These are phyloP conservation scores for Neurospora terricola DNA, from an alignment of 495 filamentous ascomycete genomes.

Conservation along the genomic window DNA sequence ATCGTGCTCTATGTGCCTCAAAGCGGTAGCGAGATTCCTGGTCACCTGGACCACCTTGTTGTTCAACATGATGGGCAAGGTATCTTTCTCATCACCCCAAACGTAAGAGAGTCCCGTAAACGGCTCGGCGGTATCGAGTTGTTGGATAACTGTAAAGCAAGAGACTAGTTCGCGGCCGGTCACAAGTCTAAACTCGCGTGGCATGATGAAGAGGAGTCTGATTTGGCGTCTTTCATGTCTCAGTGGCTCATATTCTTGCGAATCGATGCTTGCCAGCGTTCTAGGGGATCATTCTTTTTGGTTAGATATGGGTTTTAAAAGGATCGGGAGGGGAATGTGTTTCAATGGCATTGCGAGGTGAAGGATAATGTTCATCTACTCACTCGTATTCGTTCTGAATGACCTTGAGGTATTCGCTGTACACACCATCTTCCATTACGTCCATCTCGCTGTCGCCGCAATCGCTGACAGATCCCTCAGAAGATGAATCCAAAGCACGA, in stretches of 20 bases:
- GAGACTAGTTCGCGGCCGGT: background rate
- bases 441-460: background rate
- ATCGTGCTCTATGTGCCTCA: background rate
- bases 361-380: background rate
- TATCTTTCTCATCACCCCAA: background rate
- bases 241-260: background rate
- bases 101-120: background rate
- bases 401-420: background rate
- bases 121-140: background rate
- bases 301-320: background rate
- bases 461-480: background rate
- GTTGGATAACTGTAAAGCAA: background rate
- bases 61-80: background rate
- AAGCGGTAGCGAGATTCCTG: background rate
- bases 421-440: background rate
- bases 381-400: background rate
- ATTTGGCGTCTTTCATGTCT: background rate
- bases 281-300: too few species aligned
- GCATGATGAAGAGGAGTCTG: background rate
- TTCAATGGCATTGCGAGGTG: too few species aligned
- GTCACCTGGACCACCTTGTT: background rate
- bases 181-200: background rate
- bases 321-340: background rate
- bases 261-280: background rate
- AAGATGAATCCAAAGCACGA: background rate